Conservation (phyloP, 169 alveolate species). For the Plasmodium reichenowi region DNA sequence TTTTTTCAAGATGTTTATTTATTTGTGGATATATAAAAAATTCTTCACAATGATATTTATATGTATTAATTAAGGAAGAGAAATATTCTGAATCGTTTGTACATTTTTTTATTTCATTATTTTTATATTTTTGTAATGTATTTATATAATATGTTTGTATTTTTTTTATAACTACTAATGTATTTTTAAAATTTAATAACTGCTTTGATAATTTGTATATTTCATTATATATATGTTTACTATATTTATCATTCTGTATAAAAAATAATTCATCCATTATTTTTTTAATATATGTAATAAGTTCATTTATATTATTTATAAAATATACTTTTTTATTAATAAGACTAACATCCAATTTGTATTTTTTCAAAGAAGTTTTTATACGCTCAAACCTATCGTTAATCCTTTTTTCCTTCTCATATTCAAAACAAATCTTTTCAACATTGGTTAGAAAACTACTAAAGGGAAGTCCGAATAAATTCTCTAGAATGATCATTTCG, state of each 20-base stretch:
- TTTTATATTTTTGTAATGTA: slow-evolving; percentile 29
- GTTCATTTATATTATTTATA: slow-evolving; percentile 7
- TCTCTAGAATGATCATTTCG: neutral
- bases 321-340: slow-evolving; percentile 44
- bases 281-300: slow-evolving; percentile 3
- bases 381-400: slow-evolving; percentile 17
- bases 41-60: slow-evolving; percentile 52
- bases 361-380: slow-evolving; percentile 5
- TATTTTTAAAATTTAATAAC: slow-evolving; percentile 8
- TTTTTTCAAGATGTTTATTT: slow-evolving; percentile 39
- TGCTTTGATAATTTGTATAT: slow-evolving; percentile 16
- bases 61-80: neutral
- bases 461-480: slow-evolving; percentile 14
- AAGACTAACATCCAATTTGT: slow-evolving; percentile 35
- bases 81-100: slow-evolving; percentile 1
- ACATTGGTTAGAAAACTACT: neutral
- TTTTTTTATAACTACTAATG: neutral
- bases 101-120: slow-evolving; percentile 37
- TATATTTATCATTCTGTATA: slow-evolving; percentile 16
- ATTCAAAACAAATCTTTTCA: slow-evolving; percentile 35
- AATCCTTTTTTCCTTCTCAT: slow-evolving; percentile 40
- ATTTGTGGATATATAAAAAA: slow-evolving; percentile 55
- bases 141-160: slow-evolving; percentile 32
- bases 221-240: slow-evolving; percentile 24
- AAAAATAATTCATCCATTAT: slow-evolving; percentile 4